Conservation (phyloP, 768 basidiomycete genomes). For the Rickenella mellea region DNA sequence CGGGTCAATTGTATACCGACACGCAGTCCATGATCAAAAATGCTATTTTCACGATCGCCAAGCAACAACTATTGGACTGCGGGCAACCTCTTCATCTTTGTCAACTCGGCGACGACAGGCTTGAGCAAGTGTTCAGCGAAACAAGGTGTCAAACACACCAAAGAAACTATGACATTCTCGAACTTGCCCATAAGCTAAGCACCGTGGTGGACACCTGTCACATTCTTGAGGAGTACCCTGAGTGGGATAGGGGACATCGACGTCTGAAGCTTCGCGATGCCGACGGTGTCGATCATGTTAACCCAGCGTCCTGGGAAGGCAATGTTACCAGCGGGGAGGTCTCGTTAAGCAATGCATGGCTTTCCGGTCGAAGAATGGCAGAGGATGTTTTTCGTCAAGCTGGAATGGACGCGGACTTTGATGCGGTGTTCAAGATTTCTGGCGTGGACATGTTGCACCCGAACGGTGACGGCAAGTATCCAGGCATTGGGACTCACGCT, state of each 20-base stretch:
- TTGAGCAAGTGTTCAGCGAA: conserved; percentile 19
- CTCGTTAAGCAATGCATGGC: too few species aligned
- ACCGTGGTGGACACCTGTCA: conserved; percentile 13
- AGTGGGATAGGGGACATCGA: conserved; percentile 12
- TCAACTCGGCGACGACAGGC: conserved; percentile 18
- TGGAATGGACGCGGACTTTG: too few species aligned
- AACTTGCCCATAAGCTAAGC: conserved; percentile 9
- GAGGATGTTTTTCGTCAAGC: too few species aligned
- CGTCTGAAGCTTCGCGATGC: conserved; percentile 13
- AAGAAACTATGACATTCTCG: conserved; percentile 8
- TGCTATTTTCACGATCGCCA: conserved; percentile 14
- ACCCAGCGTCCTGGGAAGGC: conserved; percentile 12
- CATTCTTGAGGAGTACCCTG: conserved; percentile 10
- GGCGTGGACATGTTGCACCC: conserved; percentile 17
- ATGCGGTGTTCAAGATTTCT: neutral
- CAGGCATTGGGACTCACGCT: conserved; percentile 13
- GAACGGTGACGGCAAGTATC: conserved; percentile 17
- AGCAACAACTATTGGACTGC: conserved; percentile 15
- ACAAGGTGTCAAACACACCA: conserved; percentile 7
- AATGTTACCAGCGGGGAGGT: too few species aligned
- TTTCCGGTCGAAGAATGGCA: too few species aligned
- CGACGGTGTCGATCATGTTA: conserved; percentile 17
- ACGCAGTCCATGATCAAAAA: conserved; percentile 19
- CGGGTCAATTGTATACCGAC: conserved; percentile 21
- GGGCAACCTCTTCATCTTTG: conserved; percentile 12